These are phyloP conservation scores for Glycine soja DNA, from an alignment of 306 rosid species.

Conservation along the genomic window DNA sequence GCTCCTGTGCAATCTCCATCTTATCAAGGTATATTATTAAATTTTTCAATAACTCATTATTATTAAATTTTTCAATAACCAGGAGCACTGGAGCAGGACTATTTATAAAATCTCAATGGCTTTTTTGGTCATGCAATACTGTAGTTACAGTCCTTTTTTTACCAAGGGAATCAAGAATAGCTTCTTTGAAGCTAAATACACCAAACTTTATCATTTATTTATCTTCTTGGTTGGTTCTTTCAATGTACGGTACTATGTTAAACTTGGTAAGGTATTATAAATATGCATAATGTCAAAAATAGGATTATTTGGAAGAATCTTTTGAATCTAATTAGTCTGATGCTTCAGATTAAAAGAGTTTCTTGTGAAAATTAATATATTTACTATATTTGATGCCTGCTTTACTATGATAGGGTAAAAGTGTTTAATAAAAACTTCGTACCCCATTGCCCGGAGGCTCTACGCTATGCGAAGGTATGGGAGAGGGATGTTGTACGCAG, in stretches of 20 bases:
- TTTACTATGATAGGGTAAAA: constrained; percentile 4
- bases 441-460: no score
- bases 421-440: no score
- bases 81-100: not conserved
- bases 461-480: no score
- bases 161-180: constrained; percentile 7
- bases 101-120: constrained; percentile 1
- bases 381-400: constrained; percentile 44
- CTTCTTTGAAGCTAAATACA: constrained; percentile 19
- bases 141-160: not conserved
- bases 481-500: no score
- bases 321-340: constrained; percentile 26
- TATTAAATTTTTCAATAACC: constrained; percentile 20
- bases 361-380: not conserved
- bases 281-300: constrained; percentile 14
- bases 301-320: constrained; percentile 26
- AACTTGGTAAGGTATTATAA: constrained; percentile 1
- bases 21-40: constrained; percentile 54
- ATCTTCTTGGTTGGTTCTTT: constrained; percentile 32
- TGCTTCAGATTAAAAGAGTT: constrained; percentile 3
- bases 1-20: constrained; percentile 69
- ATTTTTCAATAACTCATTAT: constrained; percentile 26
- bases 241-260: not conserved
- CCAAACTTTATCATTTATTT: constrained; percentile 7
- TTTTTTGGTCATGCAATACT: constrained; percentile 9